Evolutionary conservation across 139 green algal genomes (phyloP).

Genomic region (Coelastrella sp.): DNA sequence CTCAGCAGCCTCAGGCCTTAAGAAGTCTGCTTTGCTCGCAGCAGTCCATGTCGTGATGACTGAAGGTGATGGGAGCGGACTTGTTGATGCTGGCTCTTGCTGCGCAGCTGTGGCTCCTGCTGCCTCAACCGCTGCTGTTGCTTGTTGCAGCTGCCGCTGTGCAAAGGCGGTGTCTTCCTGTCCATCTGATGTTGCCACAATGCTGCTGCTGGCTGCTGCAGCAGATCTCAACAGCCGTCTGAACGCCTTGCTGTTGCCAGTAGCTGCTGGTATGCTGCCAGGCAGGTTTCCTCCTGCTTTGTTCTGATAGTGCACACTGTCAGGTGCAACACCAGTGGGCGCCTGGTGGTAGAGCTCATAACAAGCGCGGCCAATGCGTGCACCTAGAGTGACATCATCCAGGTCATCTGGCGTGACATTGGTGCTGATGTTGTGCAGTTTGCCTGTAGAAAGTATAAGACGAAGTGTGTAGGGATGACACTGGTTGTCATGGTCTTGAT

Average conservation of each 20-base stretch:
- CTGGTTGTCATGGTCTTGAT: too few species aligned
- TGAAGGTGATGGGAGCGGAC: background rate
- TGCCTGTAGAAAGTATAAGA: background rate
- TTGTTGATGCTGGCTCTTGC: background rate
- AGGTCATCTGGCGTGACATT: constrained; percentile 16
- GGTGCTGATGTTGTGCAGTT: constrained; percentile 47
- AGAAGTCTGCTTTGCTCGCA: constrained; percentile 63
- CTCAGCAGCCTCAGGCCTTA: constrained; percentile 88
- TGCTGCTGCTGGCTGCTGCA: background rate
- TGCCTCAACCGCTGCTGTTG: background rate
- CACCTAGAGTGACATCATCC: constrained; percentile 73
- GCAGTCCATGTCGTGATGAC: constrained; percentile 3
- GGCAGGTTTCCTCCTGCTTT: background rate
- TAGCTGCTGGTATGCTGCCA: background rate
- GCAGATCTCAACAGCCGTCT: background rate
- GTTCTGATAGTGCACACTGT: constrained; percentile 70
- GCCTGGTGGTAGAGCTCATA: constrained; percentile 66
- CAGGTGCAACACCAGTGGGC: constrained; percentile 67
- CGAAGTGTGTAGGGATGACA: too few species aligned
- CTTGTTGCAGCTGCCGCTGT: constrained; percentile 5
- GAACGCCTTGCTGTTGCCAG: background rate
- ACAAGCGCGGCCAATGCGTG: constrained; percentile 79
- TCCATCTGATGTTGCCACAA: background rate
- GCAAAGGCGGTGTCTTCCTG: background rate
- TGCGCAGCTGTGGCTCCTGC: constrained; percentile 19